Base-by-base conservation (phyloP, 106 monocot genomes). In the Allium cepa region DNA sequence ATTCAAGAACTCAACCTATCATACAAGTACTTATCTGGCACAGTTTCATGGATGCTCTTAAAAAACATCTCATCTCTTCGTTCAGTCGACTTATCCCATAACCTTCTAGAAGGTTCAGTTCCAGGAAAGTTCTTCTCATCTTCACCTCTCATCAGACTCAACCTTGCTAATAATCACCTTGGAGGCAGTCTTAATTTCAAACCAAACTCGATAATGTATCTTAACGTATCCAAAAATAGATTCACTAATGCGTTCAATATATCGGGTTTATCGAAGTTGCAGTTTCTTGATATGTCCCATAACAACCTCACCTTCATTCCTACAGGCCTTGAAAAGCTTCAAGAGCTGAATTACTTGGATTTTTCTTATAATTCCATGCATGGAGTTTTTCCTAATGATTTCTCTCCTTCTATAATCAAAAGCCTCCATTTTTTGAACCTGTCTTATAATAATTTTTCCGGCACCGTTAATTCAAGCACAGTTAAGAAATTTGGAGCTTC, bases 361-460 rank as follows among this genome's bases (percentile, higher is more conserved):
- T 9, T 87, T 7, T 95, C 95, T 1, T 8, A 28, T 10, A 97
- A 97, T 68, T 71, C 71, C n/a, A 80, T 97, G 75, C 59, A 11
- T 2, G 96, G 92, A 12, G 60, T 12, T 57, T 77, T 92, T 17
- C 84, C 86, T 4, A 7, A 2, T 10, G 88, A 85, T 17, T 81
- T 96, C 15, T 86, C 91, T 45, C 3, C 36, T 45, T 36, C 36
- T 36, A 36, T 36, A 36, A 62, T 76, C 15, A 50, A 50, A 3
- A 26, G 26, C 1, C 75, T 96, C 15, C n/a, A 10, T 12, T 75
- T 69, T 68, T 63, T 97, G 51, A 89, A 97, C 80, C 63, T 97
- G 49, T 92, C 96, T 27, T 80, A 62, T 62, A 97, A 97, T 55
- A 88, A 89, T 49, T 79, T 97, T 76, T 73, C 92, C 8, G 96